A percentile compares a stretch with the other conserved stretches of the same genome.
Conservation (phyloP, 805 yeast genomes). For the Yamadazyma akitaensis region DNA sequence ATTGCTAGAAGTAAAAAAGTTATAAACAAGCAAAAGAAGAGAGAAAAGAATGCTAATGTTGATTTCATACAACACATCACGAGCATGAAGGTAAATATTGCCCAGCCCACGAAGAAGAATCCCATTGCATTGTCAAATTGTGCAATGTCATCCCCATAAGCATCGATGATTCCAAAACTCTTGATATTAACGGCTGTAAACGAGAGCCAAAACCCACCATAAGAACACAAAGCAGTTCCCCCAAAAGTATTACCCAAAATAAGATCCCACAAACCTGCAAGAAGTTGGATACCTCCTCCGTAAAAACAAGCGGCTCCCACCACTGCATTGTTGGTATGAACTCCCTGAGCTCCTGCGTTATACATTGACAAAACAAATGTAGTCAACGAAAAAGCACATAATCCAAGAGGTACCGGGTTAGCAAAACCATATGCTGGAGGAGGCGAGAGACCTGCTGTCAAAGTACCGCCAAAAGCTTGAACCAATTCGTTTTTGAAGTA, state of each 20-base stretch:
- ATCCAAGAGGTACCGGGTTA: conserved; percentile 65
- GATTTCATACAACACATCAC: conserved; percentile 57
- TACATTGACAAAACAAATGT: conserved; percentile 57
- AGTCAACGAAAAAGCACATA: conserved; percentile 59
- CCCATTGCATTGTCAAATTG: conserved; percentile 52
- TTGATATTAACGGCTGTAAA: conserved; percentile 58
- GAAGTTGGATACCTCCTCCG: conserved; percentile 58
- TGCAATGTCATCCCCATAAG: conserved; percentile 40
- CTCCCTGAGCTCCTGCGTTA: conserved; percentile 54
- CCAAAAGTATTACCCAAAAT: conserved; percentile 65
- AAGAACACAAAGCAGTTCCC: conserved; percentile 59
- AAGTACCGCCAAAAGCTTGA: conserved; percentile 37
- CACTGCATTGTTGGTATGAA: conserved; percentile 49
- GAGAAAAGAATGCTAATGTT: conserved; percentile 57
- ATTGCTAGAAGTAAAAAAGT: conserved; percentile 55
- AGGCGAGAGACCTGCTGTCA: conserved; percentile 31
- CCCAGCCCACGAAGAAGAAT: conserved; percentile 60
- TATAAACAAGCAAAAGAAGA: conserved; percentile 50
- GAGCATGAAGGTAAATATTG: conserved; percentile 55
- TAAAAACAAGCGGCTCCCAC: conserved; percentile 59
- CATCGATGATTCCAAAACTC: conserved; percentile 56
- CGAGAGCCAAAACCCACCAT: conserved; percentile 70
- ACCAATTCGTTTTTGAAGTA: conserved; percentile 33
- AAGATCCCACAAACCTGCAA: conserved; percentile 67
- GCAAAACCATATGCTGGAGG: conserved; percentile 55